Evolutionary conservation across 2,329 filamentous ascomycete species (phyloP).

Genomic region (Furcasterigmium sp.): DNA sequence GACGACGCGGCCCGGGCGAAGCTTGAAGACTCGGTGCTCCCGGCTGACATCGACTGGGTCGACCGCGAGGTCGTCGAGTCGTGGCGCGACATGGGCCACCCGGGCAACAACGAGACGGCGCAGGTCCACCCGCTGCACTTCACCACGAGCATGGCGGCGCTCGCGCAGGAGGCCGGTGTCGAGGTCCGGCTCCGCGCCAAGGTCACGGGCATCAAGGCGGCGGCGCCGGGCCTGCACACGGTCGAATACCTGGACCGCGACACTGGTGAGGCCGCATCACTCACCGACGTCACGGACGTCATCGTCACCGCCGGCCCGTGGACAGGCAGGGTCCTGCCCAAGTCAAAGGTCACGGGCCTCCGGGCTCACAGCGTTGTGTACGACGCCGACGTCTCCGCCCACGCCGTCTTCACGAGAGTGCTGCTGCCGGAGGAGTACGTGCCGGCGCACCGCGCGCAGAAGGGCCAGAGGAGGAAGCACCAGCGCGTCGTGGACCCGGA

Average conservation of each 20-base stretch:
- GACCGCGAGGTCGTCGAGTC: conserved; percentile 57
- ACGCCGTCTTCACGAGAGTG: conserved; percentile 85
- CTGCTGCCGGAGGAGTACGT: conserved; percentile 62
- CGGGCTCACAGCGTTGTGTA: conserved; percentile 64
- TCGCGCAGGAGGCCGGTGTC: conserved; percentile 66
- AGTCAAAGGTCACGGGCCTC: conserved; percentile 51
- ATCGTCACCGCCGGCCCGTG: conserved; percentile 57
- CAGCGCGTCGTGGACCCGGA: conserved; percentile 73
- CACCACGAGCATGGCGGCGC: conserved; percentile 73
- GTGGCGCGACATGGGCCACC: conserved; percentile 76
- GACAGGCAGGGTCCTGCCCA: conserved; percentile 55
- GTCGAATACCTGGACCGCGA: conserved; percentile 55
- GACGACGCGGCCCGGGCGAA: conserved; percentile 39
- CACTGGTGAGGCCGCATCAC: conserved; percentile 28
- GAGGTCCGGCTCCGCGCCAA: conserved; percentile 60
- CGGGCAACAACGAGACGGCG: conserved; percentile 69
- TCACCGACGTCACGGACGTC: conserved; percentile 44
- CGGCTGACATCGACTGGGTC: conserved; percentile 81
- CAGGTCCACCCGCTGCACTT: conserved; percentile 94
- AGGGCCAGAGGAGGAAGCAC: conserved; percentile 47
- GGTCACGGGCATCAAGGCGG: conserved; percentile 62
- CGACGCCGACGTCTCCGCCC: conserved; percentile 60
- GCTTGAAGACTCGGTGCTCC: conserved; percentile 57
- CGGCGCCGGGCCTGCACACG: conserved; percentile 46
- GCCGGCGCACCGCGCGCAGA: conserved; percentile 39